A percentile compares a stretch with the other conserved stretches of the same genome.
phyloP scores from a whole-genome alignment of 495 filamentous ascomycete species.

The Cairneyella variabilis region DNA sequence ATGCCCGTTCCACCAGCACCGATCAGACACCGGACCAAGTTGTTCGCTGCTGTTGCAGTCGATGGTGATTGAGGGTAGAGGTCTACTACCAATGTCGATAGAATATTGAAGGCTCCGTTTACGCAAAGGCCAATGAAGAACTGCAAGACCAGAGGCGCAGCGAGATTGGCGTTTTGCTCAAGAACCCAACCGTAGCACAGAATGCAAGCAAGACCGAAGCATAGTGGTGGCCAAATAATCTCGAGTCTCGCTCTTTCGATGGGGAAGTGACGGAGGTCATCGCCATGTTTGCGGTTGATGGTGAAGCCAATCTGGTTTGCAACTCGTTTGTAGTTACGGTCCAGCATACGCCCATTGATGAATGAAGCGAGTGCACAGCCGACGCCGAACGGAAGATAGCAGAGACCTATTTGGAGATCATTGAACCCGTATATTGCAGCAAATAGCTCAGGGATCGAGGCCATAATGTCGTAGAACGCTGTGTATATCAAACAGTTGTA shows the following conservation, averaged over 20 bases:
- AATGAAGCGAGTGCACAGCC: constrained; percentile 65
- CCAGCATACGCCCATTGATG: constrained; percentile 55
- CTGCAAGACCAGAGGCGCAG: constrained; percentile 39
- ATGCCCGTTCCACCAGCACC: constrained; percentile 61
- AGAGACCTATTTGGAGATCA: constrained; percentile 64
- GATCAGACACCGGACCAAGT: constrained; percentile 59
- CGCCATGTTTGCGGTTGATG: constrained; percentile 41
- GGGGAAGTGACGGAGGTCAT: constrained; percentile 55
- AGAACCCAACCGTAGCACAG: constrained; percentile 41
- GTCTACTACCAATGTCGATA: constrained; percentile 38
- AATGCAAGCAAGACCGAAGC: constrained; percentile 29
- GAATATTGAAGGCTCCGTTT: constrained; percentile 53
- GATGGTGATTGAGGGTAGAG: constrained; percentile 44
- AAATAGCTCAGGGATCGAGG: constrained; percentile 40
- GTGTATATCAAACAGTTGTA: constrained; percentile 49
- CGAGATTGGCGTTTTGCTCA: constrained; percentile 32
- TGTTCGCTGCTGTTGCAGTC: constrained; percentile 63
- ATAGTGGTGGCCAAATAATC: constrained; percentile 44
- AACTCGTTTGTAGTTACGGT: constrained; percentile 47
- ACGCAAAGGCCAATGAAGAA: constrained; percentile 44
- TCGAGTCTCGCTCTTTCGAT: constrained; percentile 59
- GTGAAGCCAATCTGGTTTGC: constrained; percentile 39
- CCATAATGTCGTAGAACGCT: constrained; percentile 48
- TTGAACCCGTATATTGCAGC: constrained; percentile 58
- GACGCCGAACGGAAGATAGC: constrained; percentile 57